These are phyloP conservation scores for Eucalyptus marginata DNA, from an alignment of 345 rosid genomes.

Conservation along the genomic window DNA sequence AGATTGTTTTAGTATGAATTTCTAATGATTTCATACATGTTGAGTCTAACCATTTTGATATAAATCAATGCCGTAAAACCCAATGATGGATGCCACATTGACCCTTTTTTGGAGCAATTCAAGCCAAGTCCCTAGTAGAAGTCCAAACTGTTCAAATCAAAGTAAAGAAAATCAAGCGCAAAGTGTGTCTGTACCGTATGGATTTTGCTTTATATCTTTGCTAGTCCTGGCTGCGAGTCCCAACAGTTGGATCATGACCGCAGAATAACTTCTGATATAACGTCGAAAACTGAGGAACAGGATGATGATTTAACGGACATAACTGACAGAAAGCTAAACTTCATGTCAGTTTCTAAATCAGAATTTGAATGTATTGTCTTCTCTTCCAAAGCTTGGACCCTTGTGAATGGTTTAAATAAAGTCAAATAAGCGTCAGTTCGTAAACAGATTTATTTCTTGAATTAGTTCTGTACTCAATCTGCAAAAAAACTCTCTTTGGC, in stretches of 20 bases:
- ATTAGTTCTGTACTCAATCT: not conserved
- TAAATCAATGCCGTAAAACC: not conserved
- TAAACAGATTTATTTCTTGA: not conserved
- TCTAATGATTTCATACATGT: not conserved
- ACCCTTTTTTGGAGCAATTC: not conserved
- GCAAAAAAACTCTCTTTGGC: not conserved
- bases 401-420: not conserved
- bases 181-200: not conserved
- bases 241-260: not conserved
- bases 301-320: not conserved
- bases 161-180: not conserved
- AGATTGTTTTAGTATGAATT: not conserved
- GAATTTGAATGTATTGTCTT: not conserved
- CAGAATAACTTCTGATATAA: not conserved
- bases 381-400: not conserved
- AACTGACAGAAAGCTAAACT: not conserved
- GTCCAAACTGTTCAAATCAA: not conserved
- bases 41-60: not conserved
- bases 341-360: not conserved
- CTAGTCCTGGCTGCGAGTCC: not conserved
- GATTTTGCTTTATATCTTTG: not conserved
- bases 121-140: not conserved
- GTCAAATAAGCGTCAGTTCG: not conserved
- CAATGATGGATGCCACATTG: not conserved
- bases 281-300: not conserved